Base-by-base conservation (phyloP, 768 basidiomycete genomes). In the Boletus insuetus region DNA sequence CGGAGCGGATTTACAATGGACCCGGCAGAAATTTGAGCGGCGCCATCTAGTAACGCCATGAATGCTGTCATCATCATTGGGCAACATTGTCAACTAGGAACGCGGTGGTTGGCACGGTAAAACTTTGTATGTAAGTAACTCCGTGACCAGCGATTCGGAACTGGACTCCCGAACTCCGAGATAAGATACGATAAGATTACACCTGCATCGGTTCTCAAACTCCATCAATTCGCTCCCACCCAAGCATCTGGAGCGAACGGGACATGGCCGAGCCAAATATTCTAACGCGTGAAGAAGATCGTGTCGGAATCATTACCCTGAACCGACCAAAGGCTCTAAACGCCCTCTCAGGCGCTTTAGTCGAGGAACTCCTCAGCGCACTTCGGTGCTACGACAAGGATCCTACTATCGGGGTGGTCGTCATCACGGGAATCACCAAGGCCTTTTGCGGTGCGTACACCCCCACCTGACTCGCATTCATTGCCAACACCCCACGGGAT, bases 261-360 rank as follows among this genome's bases (percentile, higher is more conserved):
- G n/a, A 19, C 17, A 69, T 69, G 68, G 64, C 64, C 5, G 67
- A 62, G 38, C 54, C 65, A 16, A 48, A 50, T 3, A 60, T 70
- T 35, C 51, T 69, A 5, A 60, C 68, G 2, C 57, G 55, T 2
- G 60, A 61, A 51, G 54, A 58, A 11, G 53, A 53, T n/a, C 62
- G 58, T 5, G 69, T 70, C 17, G 69, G 69, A 31, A 51, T 94
- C 64, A 85, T 95, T 63, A 90, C 86, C 38, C 77, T 96, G 62
- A 94, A 94, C 74, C 79, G 93, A 35, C 93, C 93, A 9, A 91
- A 89, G 62, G 85, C 85, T 10, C 74, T 94, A 55, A 97, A 96
- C 67, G 95, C 96, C 11, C 77, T 98, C 46, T 86, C 80, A 60
- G 77, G 82, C n/a, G 81, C 85, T 1, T 73, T 98, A 55, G 87